Evolutionary conservation across 352 stramenopile species (phyloP).

Genomic region (Phytophthora niederhauseri): DNA sequence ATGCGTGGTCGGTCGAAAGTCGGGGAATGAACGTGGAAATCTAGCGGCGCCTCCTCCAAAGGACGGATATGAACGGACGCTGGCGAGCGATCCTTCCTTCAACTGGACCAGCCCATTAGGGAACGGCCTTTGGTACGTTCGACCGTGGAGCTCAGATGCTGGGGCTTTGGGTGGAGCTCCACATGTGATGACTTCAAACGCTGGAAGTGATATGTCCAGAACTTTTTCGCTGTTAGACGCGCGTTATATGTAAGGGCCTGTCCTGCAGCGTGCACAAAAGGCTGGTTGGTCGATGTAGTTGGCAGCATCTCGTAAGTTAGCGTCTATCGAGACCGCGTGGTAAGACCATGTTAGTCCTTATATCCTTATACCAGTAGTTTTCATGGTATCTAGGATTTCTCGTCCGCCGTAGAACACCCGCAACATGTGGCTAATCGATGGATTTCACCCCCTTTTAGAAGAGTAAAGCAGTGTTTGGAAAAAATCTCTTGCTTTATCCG

Average conservation of each 20-base stretch:
- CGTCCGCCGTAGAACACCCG: too few species aligned
- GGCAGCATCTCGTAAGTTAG: too few species aligned
- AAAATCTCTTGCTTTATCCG: too few species aligned
- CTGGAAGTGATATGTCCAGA: constrained; percentile 16
- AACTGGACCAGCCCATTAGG: neutral
- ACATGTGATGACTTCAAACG: neutral
- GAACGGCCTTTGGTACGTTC: neutral
- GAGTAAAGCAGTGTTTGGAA: too few species aligned
- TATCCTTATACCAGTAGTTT: too few species aligned
- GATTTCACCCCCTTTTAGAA: too few species aligned
- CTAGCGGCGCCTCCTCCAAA: neutral
- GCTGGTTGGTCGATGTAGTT: too few species aligned
- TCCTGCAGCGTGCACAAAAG: neutral
- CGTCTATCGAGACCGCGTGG: too few species aligned
- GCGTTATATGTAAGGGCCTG: neutral
- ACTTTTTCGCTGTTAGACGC: constrained; percentile 1
- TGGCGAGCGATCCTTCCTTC: constrained; percentile 3
- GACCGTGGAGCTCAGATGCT: neutral
- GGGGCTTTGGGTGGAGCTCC: neutral
- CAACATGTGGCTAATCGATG: too few species aligned
- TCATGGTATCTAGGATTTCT: too few species aligned
- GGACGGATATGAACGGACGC: constrained; percentile 1
- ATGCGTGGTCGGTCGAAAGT: constrained; percentile 1
- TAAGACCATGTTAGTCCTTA: too few species aligned
- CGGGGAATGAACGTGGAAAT: constrained; percentile 7